Conservation (phyloP, 2,329 filamentous ascomycete species). For the Chaetothyriales sp. region DNA sequence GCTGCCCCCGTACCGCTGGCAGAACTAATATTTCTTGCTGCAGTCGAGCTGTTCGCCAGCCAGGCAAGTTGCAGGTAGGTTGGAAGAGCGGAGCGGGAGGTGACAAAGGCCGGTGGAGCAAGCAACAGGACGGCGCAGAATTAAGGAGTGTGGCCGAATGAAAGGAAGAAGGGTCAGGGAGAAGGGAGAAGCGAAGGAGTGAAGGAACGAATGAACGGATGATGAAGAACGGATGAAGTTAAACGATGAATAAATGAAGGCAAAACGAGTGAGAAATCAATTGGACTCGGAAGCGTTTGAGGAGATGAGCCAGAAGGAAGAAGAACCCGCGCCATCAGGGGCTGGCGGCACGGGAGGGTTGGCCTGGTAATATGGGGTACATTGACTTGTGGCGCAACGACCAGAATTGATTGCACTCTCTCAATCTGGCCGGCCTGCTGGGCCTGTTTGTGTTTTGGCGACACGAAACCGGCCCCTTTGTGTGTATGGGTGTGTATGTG, state of each 20-base stretch:
- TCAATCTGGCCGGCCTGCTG: background rate
- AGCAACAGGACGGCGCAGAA: constrained; percentile 3
- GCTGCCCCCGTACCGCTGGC: background rate
- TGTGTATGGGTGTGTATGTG: too few species aligned
- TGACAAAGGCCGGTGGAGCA: background rate
- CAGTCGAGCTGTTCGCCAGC: background rate
- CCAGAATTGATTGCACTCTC: background rate
- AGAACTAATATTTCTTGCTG: background rate
- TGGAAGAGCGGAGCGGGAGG: too few species aligned
- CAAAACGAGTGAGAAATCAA: constrained; percentile 2
- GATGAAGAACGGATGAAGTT: background rate
- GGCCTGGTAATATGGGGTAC: background rate
- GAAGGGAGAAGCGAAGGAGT: constrained; percentile 25
- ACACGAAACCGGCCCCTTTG: background rate
- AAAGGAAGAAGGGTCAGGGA: constrained; percentile 12
- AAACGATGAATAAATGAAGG: constrained; percentile 1
- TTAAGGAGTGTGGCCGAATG: constrained; percentile 11
- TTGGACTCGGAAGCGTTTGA: background rate
- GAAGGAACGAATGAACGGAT: constrained; percentile 1
- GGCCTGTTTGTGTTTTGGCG: background rate
- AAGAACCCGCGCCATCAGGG: background rate
- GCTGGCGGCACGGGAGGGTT: background rate
- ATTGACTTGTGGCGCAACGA: background rate
- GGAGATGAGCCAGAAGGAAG: background rate
- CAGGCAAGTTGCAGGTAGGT: background rate